phyloP scores from a whole-genome alignment of 2,329 filamentous ascomycete species.

The Drechslera avenae region DNA sequence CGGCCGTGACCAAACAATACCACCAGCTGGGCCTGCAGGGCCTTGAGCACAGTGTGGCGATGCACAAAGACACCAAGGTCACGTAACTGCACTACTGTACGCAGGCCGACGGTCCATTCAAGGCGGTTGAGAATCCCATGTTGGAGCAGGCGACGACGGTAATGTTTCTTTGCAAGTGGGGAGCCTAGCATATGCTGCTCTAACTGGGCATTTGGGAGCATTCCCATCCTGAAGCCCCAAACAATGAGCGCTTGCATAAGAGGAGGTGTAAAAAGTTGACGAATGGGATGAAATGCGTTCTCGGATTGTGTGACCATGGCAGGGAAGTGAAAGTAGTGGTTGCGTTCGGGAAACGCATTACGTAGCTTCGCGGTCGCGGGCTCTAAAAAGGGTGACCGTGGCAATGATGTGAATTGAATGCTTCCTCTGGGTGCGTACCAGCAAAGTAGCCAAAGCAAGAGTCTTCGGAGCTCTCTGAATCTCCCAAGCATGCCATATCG shows the following conservation, averaged over 20 bases:
- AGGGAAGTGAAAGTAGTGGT: conserved; percentile 27
- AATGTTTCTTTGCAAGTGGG: conserved; percentile 30
- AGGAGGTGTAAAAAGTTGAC: conserved; percentile 28
- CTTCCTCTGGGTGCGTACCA: conserved; percentile 43
- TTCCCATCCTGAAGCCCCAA: conserved; percentile 43
- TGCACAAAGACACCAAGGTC: conserved; percentile 36
- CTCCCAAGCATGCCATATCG: conserved; percentile 63
- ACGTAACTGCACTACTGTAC: conserved; percentile 35
- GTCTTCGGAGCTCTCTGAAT: conserved; percentile 57
- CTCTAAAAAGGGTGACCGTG: conserved; percentile 30
- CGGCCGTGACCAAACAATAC: conserved; percentile 37
- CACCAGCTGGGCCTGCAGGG: conserved; percentile 34
- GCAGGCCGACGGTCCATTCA: conserved; percentile 38
- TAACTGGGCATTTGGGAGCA: conserved; percentile 28
- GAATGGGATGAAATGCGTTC: conserved; percentile 31
- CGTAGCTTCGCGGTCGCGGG: conserved; percentile 26
- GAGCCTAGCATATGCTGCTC: conserved; percentile 33
- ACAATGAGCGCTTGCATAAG: conserved; percentile 40
- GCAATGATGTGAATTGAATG: conserved; percentile 24
- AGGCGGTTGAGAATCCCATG: conserved; percentile 23
- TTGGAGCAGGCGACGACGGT: conserved; percentile 26
- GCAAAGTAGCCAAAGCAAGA: conserved; percentile 58
- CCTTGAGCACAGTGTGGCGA: conserved; percentile 31
- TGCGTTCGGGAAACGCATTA: conserved; percentile 15
- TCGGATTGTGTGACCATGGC: conserved; percentile 9